Evolutionary conservation across 345 rosid genomes (phyloP), one percentile per base, ranked within the genome.

Genomic region (Erodium maritimum): DNA sequence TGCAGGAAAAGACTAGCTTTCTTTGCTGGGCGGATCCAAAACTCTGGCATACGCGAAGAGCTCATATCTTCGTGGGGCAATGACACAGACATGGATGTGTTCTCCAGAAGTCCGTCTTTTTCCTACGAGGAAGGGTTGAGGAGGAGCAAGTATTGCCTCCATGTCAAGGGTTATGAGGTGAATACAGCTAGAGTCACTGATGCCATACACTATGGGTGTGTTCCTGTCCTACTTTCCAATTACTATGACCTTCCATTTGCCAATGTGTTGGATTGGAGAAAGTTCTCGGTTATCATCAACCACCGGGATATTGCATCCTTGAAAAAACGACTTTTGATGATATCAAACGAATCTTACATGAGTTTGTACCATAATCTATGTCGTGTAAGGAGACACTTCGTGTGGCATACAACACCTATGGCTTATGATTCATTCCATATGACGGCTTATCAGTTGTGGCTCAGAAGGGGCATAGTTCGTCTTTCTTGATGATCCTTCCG

Each of bases 391-490:
- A 64, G 61, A 56, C 81, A 76, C 58, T 79, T 79, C 54, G 61
- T 53, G 23, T 79, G 84, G 84, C 79, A 76, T 50, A 16, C 54
- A 18, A 69, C 52, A 16, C 79, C 77, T 0, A 56, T 53, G 21
- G 81, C 61, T 60, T 76, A 66, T 17, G 77, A 79, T 63, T 62
- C 81, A 42, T 71, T 79, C 48, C 57, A 76, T 60, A 79, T 79
- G 84, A 79, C 73, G 64, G 77, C 75, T 25, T 76, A 71, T 69
- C 84, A 76, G 59, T 65, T 79, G 55, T 79, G 81, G 81, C 65
- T 69, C 2, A 64, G 68, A 59, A 74, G 75, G 66, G 68, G 63
- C 17, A 51, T 63, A 48, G 65, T 66, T 37, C 75, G 69, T 21
- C 19, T 64, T 24, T 55, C 67, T 17, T 34, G 56, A 51, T 66